Evolutionary conservation across 305 asterid species (phyloP), one percentile per base, ranked within the genome.

Genomic region (Fraxinus ornus): DNA sequence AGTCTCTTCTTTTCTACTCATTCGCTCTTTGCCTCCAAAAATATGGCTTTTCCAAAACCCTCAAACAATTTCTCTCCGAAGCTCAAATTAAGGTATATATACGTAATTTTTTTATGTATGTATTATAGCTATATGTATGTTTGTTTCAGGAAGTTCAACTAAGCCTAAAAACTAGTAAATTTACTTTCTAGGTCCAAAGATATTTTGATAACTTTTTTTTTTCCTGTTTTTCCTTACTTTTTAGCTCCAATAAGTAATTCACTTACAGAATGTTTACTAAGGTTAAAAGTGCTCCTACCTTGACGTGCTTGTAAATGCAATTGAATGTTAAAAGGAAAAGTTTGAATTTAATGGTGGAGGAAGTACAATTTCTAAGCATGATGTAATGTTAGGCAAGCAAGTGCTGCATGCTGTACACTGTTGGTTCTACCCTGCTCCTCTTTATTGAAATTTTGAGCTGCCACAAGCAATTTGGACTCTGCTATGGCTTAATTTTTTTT

Each of bases 21-120:
- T 57, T 89, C 17, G 90, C 90, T 28, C 83, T 85, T 70, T 90
- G 90, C 90, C 91, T 90, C 24, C 79, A 88, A 78, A 87, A 84
- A 2, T 87, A 83, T 76, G 93, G 92, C 44, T 85, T 80, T 33
- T 76, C 90, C 76, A 90, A 90, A 87, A 86, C 86, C 41, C 88
- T 90, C 73, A 89, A 90, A 80, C 88, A 91, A 12, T 87, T 90
- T 83, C 73, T 89, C 33, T 30, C 33, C 33, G 33, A 30, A 30
- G 33, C 33, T 30, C 33, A 30, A 30, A 30, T 30, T 30, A 55
- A 90, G 93, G 93, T 90, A 30, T 62, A 6, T 37, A 32, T 55
- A 47, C 8, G 3, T 52, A 52, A 17, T 19, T 49, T 2, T 83
- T 13, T 39, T 39, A 39, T 39, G 39, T 37, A 2, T 82, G 68